These are phyloP conservation scores for Phaseolus lunatus DNA, from an alignment of 306 rosid genomes.

Conservation along the genomic window DNA sequence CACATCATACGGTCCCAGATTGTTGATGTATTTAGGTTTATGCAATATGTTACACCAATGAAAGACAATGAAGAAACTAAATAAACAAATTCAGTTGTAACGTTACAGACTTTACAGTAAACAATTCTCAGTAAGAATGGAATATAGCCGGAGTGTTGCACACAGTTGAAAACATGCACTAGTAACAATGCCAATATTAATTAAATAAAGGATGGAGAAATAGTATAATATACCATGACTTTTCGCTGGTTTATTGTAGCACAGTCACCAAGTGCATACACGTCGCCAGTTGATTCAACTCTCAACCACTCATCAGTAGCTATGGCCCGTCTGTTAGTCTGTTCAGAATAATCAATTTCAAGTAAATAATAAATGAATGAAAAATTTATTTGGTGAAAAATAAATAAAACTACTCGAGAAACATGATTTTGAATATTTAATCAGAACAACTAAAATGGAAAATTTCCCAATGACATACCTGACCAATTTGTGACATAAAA, in stretches of 20 bases:
- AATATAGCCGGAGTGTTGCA: slow-evolving; percentile 31
- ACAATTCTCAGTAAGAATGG: slow-evolving; percentile 26
- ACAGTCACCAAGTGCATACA: slow-evolving; percentile 96
- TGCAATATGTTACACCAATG: slow-evolving; percentile 11
- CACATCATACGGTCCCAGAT: slow-evolving; percentile 2
- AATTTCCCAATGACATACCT: slow-evolving; percentile 63
- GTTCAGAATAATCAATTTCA: slow-evolving; percentile 43
- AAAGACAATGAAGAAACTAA: slow-evolving; percentile 14
- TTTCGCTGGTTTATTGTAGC: slow-evolving; percentile 96
- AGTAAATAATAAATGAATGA: slow-evolving; percentile 21
- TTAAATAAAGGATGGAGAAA: slow-evolving; percentile 37
- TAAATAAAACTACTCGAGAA: slow-evolving; percentile 15
- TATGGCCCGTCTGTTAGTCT: slow-evolving; percentile 85
- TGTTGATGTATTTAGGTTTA: not conserved
- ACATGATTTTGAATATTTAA: slow-evolving; percentile 22
- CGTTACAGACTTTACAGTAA: not conserved
- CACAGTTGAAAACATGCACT: not conserved
- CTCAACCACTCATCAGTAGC: slow-evolving; percentile 99
- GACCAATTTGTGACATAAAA: slow-evolving; percentile 92
- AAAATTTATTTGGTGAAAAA: slow-evolving; percentile 2
- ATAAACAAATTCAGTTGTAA: not conserved
- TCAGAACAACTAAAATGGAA: slow-evolving; percentile 18
- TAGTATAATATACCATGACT: slow-evolving; percentile 74
- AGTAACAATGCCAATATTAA: slow-evolving; percentile 21
- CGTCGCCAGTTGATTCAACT: slow-evolving; percentile 77